Base-by-base conservation (phyloP, 371 early-diverging fungal genomes). In the Mucor racemosus region DNA sequence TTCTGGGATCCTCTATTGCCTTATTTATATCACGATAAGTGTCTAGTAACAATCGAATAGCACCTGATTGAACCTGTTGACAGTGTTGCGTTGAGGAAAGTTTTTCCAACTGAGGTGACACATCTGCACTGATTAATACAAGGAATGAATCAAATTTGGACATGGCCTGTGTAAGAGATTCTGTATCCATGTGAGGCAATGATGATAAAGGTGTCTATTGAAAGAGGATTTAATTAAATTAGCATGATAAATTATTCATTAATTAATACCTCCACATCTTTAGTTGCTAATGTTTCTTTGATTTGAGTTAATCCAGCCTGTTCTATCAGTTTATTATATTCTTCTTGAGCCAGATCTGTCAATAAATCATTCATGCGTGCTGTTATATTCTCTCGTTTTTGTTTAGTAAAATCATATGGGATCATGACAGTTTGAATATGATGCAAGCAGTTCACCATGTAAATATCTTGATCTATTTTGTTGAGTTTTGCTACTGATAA, bases 381-480 rank as follows among this genome's bases (percentile, higher is more conserved):
- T 9, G 44, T 54, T 33, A 83, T 48, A n/a, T 38, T 67, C 33
- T 73, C 58, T 65, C 74, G 68, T 57, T 80, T 80, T 40, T 67
- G 64, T 13, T 72, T 62, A 0, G 84, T 79, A 55, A 81, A 80
- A 3, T 70, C 19, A 55, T 77, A 83, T 10, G 75, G 69, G 17
- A 64, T 21, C 58, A 83, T 35, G 0, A 76, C 75, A 17, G 69
- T 62, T 65, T 90, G 86, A 21, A 91, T 84, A 73, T 86, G 84
- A 40, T 86, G 77, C 56, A 92, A 76, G 60, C 92, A 92, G 69
- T 95, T 95, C 44, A 90, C 80, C 74, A 86, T 78, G 68, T 92
- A 93, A 15, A 94, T 85, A 13, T 90, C 87, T 44, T 80, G 80
- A 40, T 93, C 92, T 33, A 90, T 82, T 14, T 77, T 68, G 7